Evolutionary conservation across 768 basidiomycete species (phyloP), one percentile per base, ranked within the genome.

Genomic region (Psilocybe tampanensis): DNA sequence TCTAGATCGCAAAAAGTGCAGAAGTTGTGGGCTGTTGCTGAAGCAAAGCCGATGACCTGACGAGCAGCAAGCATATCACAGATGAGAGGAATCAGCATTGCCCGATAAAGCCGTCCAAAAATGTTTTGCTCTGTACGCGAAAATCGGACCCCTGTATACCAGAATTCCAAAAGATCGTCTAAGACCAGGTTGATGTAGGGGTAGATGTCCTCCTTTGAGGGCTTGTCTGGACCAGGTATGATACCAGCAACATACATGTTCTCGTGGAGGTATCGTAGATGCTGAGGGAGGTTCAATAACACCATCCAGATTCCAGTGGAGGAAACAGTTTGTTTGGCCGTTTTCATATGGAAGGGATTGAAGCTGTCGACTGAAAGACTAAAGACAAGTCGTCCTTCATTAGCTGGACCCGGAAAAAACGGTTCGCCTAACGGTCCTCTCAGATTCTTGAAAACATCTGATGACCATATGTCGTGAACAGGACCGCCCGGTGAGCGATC

Each of bases 161-260:
- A 80, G 12, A 74, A 65, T 0, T 64, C 52, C 2, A 72, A 34
- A 2, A 80, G 59, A 19, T 78, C 70, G 22, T 75, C 65, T 2
- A 80, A 66, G 8, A 80, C 58, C 0, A 70, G 67, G 1, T 56
- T 19, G 2, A 80, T 44, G 26, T 72, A 64, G 23, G 73, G 71
- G 44, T 79, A 76, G 5, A 77, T 62, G 34, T 77, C 59, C 0
- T 69, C 54, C 1, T 64, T 60, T 0, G 64, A 64, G 1, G 77
- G 75, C 34, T 77, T 69, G 1, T 66, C 54, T 0, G 76, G 79
- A 0, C 78, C 77, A 8, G 76, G 75, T 26, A 80, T 76, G 21
- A 82, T 61, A 0, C 74, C 79, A 1, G 69, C 75, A 0, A 80
- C 64, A 54, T 69, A 80, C 54, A 80, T 66, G 47, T 81, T 80